Base-by-base conservation (phyloP, 2,329 filamentous ascomycete species). In the Didymella exigua region DNA sequence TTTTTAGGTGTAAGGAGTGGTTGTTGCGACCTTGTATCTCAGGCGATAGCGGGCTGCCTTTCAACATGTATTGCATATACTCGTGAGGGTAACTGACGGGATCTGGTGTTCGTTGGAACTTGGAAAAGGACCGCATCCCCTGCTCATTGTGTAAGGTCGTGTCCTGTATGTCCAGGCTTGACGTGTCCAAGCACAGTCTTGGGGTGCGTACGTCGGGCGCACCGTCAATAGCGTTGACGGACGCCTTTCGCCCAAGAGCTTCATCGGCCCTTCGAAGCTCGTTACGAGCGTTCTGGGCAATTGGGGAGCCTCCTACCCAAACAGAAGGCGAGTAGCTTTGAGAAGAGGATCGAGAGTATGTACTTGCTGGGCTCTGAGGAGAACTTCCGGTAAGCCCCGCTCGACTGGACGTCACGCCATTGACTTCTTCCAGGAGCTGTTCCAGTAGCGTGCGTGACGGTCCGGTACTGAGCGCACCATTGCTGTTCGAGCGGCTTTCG, bases 341-440 rank as follows among this genome's bases (percentile, higher is more conserved):
- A 29, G 54, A 54, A 26, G 58, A 52, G 1, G 49, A 49, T n/a
- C 48, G 34, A 0, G 53, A 47, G 1, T 41, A 55, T 10, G 34
- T 23, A 6, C 36, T 43, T 6, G 23, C 23, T 27, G 16, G 10
- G 21, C 40, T 38, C 29, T 37, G 41, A 2, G 49, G 43, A 24
- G 53, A 41, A 11, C 14, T 45, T 10, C 21, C 16, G 5, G 41
- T 36, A 14, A 10, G 44, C 5, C 36, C 21, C 14, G 27, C 24
- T 5, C 24, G 50, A 37, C 18, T 3, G 16, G 42, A 31, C 24
- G 30, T 26, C 18, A 36, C 14, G 29, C 55, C 56, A 26, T 60
- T 64, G 54, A 73, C 67, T 31, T 71, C 67, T 16, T 69, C 60
- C 14, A 73, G 61, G 6, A 74, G 61, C 18, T 62, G 54, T 26